Conservation (phyloP, 345 rosid species). For the Cochlearia excelsa region DNA sequence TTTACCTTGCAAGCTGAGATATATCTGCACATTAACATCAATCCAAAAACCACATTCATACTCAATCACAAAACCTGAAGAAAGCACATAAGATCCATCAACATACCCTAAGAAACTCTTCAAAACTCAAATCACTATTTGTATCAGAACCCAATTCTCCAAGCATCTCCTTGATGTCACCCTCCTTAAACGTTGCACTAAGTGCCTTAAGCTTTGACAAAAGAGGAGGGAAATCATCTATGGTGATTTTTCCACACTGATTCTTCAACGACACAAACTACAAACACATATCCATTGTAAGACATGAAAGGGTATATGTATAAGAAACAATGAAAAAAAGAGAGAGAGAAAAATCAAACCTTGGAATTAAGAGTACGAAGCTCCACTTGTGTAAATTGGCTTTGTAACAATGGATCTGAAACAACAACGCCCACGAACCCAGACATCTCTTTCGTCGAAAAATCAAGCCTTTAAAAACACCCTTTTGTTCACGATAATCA, state of each 20-base stretch:
- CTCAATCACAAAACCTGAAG: background rate
- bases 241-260: slow-evolving; percentile 57
- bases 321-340: background rate
- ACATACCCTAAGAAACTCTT: slow-evolving; percentile 75
- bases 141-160: slow-evolving; percentile 41
- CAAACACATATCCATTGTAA: slow-evolving; percentile 1
- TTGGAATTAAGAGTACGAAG: slow-evolving; percentile 79
- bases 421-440: slow-evolving; percentile 62
- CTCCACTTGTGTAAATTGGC: slow-evolving; percentile 86
- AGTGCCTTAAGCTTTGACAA: slow-evolving; percentile 64
- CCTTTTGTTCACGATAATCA: background rate
- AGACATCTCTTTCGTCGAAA: slow-evolving; percentile 55
- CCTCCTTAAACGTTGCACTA: slow-evolving; percentile 53
- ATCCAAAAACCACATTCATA: slow-evolving; percentile 22
- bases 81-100: slow-evolving; percentile 3
- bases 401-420: slow-evolving; percentile 81
- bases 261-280: slow-evolving; percentile 62
- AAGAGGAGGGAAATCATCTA: slow-evolving; percentile 56
- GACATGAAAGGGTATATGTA: too few species aligned
- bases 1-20: slow-evolving; percentile 58
- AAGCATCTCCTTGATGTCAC: slow-evolving; percentile 54
- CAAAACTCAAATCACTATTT: slow-evolving; percentile 57
- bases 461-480: background rate
- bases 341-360: too few species aligned
- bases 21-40: slow-evolving; percentile 48